A percentile compares a stretch with the other conserved stretches of the same genome.
These are phyloP conservation scores for Yueomyces sinensis DNA, from an alignment of 805 yeast genomes.

Conservation along the genomic window DNA sequence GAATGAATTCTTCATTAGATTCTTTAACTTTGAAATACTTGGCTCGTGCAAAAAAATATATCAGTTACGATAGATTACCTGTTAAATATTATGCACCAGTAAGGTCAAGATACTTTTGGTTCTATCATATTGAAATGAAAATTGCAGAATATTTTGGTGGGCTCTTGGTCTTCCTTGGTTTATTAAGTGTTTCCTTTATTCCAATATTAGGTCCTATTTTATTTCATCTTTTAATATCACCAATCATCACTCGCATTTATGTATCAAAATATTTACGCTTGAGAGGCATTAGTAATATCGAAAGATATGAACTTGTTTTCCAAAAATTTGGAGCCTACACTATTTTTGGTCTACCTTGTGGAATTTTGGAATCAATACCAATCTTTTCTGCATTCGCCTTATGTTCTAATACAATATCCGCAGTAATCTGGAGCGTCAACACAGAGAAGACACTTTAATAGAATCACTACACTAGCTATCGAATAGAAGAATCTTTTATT, in stretches of 20 bases:
- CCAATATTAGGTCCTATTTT: slow-evolving; percentile 21
- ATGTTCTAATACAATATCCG: slow-evolving; percentile 14
- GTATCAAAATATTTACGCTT: slow-evolving; percentile 14
- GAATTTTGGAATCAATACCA: slow-evolving; percentile 18
- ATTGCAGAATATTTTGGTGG: slow-evolving; percentile 10
- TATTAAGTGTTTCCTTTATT: slow-evolving; percentile 14
- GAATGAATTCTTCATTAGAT: slow-evolving; percentile 16
- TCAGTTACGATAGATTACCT: slow-evolving; percentile 7
- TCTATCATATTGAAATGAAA: slow-evolving; percentile 18
- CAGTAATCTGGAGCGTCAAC: slow-evolving; percentile 15
- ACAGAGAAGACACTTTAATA: slow-evolving; percentile 1
- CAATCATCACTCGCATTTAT: slow-evolving; percentile 18
- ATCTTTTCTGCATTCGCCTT: slow-evolving; percentile 15
- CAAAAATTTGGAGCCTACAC: slow-evolving; percentile 17
- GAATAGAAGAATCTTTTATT: too few species aligned
- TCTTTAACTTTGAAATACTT: slow-evolving; percentile 7
- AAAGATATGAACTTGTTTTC: slow-evolving; percentile 13
- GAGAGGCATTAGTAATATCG: slow-evolving; percentile 8
- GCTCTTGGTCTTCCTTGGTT: slow-evolving; percentile 2
- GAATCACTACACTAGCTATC: too few species aligned
- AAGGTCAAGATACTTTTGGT: slow-evolving; percentile 17
- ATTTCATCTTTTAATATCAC: slow-evolving; percentile 15
- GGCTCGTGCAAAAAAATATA: not conserved
- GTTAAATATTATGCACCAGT: slow-evolving; percentile 19
- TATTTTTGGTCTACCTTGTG: slow-evolving; percentile 20